Percentiles rank a stretch among this genome's conserved stretches.
Conservation (phyloP, 1,139 yeast genomes). For the Petasospora fabianii region DNA sequence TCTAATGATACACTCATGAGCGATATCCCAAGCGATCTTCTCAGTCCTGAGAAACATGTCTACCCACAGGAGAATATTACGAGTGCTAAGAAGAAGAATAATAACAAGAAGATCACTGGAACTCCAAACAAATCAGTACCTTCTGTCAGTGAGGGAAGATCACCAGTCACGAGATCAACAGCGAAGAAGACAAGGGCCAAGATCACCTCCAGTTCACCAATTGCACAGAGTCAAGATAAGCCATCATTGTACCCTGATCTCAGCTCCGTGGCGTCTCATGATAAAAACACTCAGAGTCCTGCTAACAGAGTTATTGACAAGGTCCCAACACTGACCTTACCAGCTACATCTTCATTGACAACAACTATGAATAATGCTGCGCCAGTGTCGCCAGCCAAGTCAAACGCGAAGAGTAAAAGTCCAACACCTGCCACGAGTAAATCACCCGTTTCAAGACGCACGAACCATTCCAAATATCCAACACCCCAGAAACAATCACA, state of each 20-base stretch:
- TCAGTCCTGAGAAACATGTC: slow-evolving; percentile 26
- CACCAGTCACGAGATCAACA: not conserved
- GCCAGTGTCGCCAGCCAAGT: not conserved
- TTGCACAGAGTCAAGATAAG: not conserved
- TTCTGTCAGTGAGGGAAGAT: no score
- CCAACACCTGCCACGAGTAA: no score
- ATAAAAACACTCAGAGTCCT: no score
- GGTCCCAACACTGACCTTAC: not conserved
- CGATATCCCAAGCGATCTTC: slow-evolving; percentile 23
- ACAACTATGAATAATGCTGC: not conserved
- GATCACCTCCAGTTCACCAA: no score
- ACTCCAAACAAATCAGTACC: no score
- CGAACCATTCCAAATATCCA: not conserved
- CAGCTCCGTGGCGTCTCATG: not conserved
- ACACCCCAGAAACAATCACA: not conserved
- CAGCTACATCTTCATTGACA: not conserved
- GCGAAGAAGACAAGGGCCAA: not conserved
- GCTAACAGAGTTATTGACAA: no score
- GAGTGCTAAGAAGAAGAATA: not conserved
- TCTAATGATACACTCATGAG: slow-evolving; percentile 20
- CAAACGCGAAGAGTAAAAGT: not conserved
- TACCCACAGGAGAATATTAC: slow-evolving; percentile 15
- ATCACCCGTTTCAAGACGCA: no score
- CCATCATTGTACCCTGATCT: not conserved
- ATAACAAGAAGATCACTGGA: no score